Conservation (phyloP, 768 basidiomycete species). For the Boletus rex-veris region DNA sequence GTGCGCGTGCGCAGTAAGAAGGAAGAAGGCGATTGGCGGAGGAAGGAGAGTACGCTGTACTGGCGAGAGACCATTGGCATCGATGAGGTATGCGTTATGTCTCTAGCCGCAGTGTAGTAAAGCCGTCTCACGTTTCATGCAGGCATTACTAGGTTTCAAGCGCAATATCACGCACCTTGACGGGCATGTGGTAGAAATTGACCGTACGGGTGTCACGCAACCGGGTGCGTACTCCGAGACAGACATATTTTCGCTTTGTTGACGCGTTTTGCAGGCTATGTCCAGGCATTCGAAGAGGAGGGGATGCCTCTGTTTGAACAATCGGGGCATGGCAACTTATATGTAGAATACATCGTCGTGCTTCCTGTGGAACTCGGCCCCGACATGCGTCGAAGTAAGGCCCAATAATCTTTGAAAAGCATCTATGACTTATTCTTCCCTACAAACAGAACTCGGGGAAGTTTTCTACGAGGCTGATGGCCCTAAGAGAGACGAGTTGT, state of each 20-base stretch:
- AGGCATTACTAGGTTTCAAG: conserved; percentile 98
- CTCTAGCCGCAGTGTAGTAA: background rate
- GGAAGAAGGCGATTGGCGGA: conserved; percentile 74
- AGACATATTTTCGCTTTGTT: background rate
- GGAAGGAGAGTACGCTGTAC: conserved; percentile 89
- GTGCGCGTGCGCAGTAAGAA: conserved; percentile 78
- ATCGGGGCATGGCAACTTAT: conserved; percentile 72
- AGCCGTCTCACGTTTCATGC: background rate
- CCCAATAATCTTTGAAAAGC: background rate
- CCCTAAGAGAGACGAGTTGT: conserved; percentile 40
- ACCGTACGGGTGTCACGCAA: conserved; percentile 81
- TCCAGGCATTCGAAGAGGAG: conserved; percentile 81
- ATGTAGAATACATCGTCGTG: conserved; percentile 90
- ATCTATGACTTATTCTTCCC: conserved; percentile 9
- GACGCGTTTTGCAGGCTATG: conserved; percentile 55
- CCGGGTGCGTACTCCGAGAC: conserved; percentile 52
- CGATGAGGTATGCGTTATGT: conserved; percentile 58
- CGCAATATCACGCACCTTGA: conserved; percentile 90
- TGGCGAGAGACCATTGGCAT: conserved; percentile 90
- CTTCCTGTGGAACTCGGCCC: conserved; percentile 71
- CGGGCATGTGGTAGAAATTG: conserved; percentile 70
- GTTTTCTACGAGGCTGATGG: conserved; percentile 44
- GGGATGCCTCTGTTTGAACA: conserved; percentile 79
- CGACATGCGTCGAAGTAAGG: conserved; percentile 74
- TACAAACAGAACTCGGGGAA: conserved; percentile 49